Evolutionary conservation across 176 grass and related monocot genomes (phyloP).

Genomic region (Aegilops longissima): DNA sequence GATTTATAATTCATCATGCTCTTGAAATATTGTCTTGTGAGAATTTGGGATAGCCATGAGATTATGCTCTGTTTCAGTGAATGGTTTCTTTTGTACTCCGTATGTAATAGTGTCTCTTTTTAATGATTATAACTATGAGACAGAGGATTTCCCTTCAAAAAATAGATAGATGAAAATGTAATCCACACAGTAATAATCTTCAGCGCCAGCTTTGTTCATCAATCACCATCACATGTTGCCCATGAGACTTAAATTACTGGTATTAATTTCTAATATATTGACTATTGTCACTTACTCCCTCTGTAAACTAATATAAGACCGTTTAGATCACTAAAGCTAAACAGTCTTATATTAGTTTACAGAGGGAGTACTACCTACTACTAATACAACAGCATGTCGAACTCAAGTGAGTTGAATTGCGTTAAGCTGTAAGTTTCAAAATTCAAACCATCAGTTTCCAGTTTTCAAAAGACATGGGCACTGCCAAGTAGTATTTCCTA

Average conservation of each 20-base stretch:
- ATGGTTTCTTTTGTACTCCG: background rate
- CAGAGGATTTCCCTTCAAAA: background rate
- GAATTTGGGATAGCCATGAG: background rate
- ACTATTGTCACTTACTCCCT: background rate
- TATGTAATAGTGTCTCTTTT: background rate
- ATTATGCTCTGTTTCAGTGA: background rate
- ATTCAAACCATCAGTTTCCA: too few species aligned
- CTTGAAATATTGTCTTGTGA: background rate
- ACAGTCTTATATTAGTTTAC: too few species aligned
- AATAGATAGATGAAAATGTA: background rate
- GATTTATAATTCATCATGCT: background rate
- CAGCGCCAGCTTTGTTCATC: background rate
- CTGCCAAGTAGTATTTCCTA: too few species aligned
- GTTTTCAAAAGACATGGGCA: too few species aligned
- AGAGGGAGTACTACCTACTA: too few species aligned
- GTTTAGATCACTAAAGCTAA: too few species aligned
- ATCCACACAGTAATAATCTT: conserved; percentile 1
- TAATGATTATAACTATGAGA: background rate
- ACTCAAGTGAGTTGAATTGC: too few species aligned
- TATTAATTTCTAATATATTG: background rate
- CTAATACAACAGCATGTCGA: too few species aligned
- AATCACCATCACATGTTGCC: background rate
- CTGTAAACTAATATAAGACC: too few species aligned
- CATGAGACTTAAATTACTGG: background rate
- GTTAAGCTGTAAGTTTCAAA: too few species aligned